Base-by-base conservation (phyloP, 306 rosid genomes). In the Argentina anserina region DNA sequence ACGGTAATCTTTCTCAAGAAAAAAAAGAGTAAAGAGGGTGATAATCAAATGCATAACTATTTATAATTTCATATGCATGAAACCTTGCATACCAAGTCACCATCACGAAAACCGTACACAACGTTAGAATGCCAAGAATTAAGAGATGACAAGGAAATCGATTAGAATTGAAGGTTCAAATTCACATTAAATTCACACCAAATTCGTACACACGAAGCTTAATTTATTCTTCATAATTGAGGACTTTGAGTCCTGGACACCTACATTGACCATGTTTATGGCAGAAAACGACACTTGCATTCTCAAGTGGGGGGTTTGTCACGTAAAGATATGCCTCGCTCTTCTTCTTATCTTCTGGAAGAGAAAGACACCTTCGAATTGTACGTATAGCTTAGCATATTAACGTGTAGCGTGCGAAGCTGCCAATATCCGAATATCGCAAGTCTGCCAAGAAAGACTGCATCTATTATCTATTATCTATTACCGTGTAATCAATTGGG, bases 301-400 rank as follows among this genome's bases (percentile, higher is more conserved):
- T 11, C 65, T 60, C 65, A 60, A 31, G 41, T 14, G 65, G 65
- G 21, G 12, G 12, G 12, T 3, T 26, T 28, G 63, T 58, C 63
- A 58, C 63, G 63, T 58, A 56, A 26, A 26, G 63, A 58, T 13
- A 58, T 10, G 33, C 31, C 62, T 14, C n/a, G n/a, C n/a, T n/a
- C 10, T 10, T 28, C n/a, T 26, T 58, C 64, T 59, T 59, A 60
- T 60, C 65, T 60, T 60, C 65, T 31, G 12, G 65, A 60, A 29
- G 65, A 59, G 65, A 31, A 14, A 56, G 62, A 56, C 34, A 15
- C 41, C 65, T 60, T 60, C 65, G 65, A 58, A 58, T 28, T 58
- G 36, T 17, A 31, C 23, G 37, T 60, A 60, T 41, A 17, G 41
- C 40, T 31, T 31, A 60, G 9, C 65, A 60, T 2, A 34, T 31